Evolutionary conservation across 805 yeast genomes (phyloP).

Genomic region (Peterozyma toletana): DNA sequence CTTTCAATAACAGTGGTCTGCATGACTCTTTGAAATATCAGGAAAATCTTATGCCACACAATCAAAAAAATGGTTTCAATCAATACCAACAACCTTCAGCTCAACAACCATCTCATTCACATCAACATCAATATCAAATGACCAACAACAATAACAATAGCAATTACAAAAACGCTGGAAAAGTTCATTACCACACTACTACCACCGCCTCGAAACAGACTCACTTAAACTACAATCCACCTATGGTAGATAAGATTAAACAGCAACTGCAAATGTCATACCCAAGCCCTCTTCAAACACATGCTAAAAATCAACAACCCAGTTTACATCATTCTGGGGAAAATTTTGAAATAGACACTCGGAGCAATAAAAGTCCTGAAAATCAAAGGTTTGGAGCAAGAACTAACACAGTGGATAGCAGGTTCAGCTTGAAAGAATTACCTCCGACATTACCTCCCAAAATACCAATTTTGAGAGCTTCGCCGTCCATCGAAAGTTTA

Average conservation of each 20-base stretch:
- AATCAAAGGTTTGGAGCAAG: background rate
- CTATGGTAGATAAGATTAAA: too few relatives aligned
- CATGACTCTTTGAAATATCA: background rate
- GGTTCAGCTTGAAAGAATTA: background rate
- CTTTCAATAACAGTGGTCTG: background rate
- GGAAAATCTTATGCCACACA: background rate
- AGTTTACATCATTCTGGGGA: background rate
- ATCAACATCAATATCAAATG: background rate
- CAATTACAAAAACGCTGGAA: background rate
- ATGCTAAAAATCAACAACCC: background rate
- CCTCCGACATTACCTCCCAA: constrained; percentile 5
- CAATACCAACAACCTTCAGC: background rate
- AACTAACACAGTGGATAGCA: too few relatives aligned
- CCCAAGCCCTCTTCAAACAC: background rate
- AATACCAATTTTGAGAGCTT: constrained; percentile 4
- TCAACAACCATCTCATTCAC: constrained; percentile 1
- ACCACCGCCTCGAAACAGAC: background rate
- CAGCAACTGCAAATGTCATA: background rate
- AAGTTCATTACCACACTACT: background rate
- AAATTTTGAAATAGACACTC: background rate
- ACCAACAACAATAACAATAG: background rate
- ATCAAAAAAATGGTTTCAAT: background rate
- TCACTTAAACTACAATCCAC: background rate
- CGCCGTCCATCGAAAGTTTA: constrained; percentile 4
- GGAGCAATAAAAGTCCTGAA: background rate